Base-by-base conservation (phyloP, 2,329 filamentous ascomycete species). In the Purpureocillium takamizusanense region DNA sequence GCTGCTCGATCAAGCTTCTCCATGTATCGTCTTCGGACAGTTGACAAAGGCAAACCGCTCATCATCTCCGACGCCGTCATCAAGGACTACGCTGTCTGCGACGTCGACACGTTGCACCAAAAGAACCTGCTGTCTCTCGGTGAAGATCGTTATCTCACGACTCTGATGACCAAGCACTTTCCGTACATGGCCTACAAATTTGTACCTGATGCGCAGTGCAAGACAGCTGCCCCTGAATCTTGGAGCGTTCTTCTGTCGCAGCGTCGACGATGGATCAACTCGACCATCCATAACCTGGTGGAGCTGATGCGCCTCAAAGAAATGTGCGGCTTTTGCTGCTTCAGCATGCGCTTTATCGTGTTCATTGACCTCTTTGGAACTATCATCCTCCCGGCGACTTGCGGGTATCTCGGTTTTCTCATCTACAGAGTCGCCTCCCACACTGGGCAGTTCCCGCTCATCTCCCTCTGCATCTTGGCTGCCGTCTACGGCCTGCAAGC, bases 181-280 rank as follows among this genome's bases (percentile, higher is more conserved):
- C 90, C 92, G 2, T 70, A 70, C 49, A 95, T 95, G 88, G 83
- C 85, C 1, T 97, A 86, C 74, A 98, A 97, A 63, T 98, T 97
- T 60, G 76, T 95, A 37, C 78, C 89, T 1, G 87, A 95, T 62
- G 92, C 92, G 7, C 92, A 88, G 60, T 94, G 89, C 49, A 82
- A 86, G 54, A 98, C 92, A 2, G 90, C 90, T 32, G 92, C 92
- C 1, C 92, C 92, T 2, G 88, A 97, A 54, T 86, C 83, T 17
- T 98, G 89, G 86, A 85, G 81, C 54, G 87, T 98, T 51, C 67
- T 98, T 51, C 72, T 98, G 25, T 98, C 92, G n/a, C 92, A 98
- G 60, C 82, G 92, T 72, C 88, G 92, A 70, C 84, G 92, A 59
- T 98, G 92, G 92, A 98, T 98, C 62, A 98, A 98, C 67, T 97